Conservation (phyloP, 1,284 basidiomycete species). For the Trichosporon ovoides region DNA sequence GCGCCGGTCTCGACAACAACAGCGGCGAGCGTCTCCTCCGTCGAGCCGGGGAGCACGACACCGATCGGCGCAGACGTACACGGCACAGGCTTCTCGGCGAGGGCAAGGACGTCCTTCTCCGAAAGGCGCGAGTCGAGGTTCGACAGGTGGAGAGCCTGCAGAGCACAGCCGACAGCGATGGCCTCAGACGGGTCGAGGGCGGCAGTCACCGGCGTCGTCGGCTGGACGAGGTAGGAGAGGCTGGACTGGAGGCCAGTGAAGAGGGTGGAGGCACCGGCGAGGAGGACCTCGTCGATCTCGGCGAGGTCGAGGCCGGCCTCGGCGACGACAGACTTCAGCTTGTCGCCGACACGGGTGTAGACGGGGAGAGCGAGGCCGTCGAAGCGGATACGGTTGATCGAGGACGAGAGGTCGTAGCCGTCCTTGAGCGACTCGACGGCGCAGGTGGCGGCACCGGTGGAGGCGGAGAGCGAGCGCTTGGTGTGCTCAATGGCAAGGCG, state of each 20-base stretch:
- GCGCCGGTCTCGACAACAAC: conserved; percentile 67
- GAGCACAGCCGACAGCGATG: conserved; percentile 78
- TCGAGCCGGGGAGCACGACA: conserved; percentile 65
- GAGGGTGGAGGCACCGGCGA: conserved; percentile 81
- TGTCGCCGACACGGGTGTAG: conserved; percentile 64
- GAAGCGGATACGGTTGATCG: conserved; percentile 91
- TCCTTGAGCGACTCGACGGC: conserved; percentile 90
- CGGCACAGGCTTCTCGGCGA: conserved; percentile 52
- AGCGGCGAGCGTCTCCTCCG: conserved; percentile 52
- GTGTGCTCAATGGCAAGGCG: conserved; percentile 90
- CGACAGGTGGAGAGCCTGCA: conserved; percentile 72
- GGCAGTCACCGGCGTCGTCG: conserved; percentile 56
- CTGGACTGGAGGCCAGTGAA: conserved; percentile 78
- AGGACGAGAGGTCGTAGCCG: conserved; percentile 83
- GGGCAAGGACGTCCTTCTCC: conserved; percentile 52
- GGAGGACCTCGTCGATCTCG: conserved; percentile 81
- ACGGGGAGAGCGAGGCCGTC: conserved; percentile 75
- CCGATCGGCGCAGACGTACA: conserved; percentile 69
- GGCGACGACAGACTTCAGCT: conserved; percentile 61
- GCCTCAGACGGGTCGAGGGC: conserved; percentile 80
- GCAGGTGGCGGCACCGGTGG: conserved; percentile 80
- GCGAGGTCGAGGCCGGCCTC: conserved; percentile 63
- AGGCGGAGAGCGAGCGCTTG: conserved; percentile 87
- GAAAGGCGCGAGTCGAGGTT: conserved; percentile 52
- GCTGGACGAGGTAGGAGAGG: conserved; percentile 64